Conservation (phyloP, 805 yeast genomes). For the Komagataella phaffii region DNA sequence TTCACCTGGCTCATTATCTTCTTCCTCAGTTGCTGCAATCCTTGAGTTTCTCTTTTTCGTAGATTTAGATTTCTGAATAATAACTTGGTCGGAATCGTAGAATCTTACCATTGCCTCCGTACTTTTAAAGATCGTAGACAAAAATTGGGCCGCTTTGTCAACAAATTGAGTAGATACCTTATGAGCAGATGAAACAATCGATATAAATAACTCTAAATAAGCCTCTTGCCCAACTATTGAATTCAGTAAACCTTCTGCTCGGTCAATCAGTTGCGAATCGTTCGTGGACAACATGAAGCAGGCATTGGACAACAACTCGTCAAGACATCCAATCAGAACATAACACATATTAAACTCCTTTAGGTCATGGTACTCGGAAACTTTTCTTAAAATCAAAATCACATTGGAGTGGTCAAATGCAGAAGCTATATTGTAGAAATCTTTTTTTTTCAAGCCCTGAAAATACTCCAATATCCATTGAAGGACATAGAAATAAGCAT, state of each 20-base stretch:
- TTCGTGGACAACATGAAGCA: conserved; percentile 21
- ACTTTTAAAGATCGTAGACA: conserved; percentile 44
- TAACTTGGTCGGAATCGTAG: not conserved
- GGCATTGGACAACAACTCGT: conserved; percentile 39
- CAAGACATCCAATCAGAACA: conserved; percentile 55
- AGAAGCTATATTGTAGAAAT: conserved; percentile 17
- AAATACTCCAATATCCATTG: conserved; percentile 74
- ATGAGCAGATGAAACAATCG: conserved; percentile 49
- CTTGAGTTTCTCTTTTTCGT: conserved; percentile 22
- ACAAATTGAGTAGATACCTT: conserved; percentile 53
- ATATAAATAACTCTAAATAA: conserved; percentile 39
- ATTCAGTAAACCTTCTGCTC: conserved; percentile 26
- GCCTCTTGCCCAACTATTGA: conserved; percentile 59
- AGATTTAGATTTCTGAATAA: not conserved
- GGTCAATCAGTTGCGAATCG: conserved; percentile 29
- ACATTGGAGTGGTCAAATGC: conserved; percentile 52
- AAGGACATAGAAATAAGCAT: conserved; percentile 42
- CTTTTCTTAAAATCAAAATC: conserved; percentile 26
- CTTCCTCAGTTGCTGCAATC: conserved; percentile 14
- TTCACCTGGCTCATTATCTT: conserved; percentile 2
- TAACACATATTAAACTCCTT: conserved; percentile 50
- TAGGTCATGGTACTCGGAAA: conserved; percentile 24
- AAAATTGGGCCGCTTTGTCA: conserved; percentile 46
- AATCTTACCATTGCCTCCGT: not conserved
- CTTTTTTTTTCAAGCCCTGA: conserved; percentile 20